Conservation (phyloP, 129 eudicot genomes). For the carrot (Daucus carota) region DH1_v3.0 NC_030389.2:43108501-43109000, state of each 20-base stretch:
- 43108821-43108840: conserved; percentile 49
- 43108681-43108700: conserved; percentile 64
- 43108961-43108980: conserved; percentile 66
- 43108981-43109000: conserved; percentile 64
- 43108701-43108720: conserved; percentile 58
- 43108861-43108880: conserved; percentile 75
- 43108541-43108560: conserved; percentile 71
- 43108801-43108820: conserved; percentile 61
- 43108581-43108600: conserved; percentile 41
- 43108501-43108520: conserved; percentile 65
- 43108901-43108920: conserved; percentile 55
- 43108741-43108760: conserved; percentile 55
- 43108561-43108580: conserved; percentile 65
- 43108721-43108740: conserved; percentile 38
- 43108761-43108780: conserved; percentile 61
- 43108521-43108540: conserved; percentile 63
- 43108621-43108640: conserved; percentile 62
- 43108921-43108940: conserved; percentile 83
- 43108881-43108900: conserved; percentile 69
- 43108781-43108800: conserved; percentile 61
- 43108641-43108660: conserved; percentile 62
- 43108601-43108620: conserved; percentile 49
- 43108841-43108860: conserved; percentile 41
- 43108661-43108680: conserved; percentile 73
- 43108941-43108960: conserved; percentile 80